Conservation (phyloP, 2,329 filamentous ascomycete genomes). For the Talaromyces rugulosus region DNA sequence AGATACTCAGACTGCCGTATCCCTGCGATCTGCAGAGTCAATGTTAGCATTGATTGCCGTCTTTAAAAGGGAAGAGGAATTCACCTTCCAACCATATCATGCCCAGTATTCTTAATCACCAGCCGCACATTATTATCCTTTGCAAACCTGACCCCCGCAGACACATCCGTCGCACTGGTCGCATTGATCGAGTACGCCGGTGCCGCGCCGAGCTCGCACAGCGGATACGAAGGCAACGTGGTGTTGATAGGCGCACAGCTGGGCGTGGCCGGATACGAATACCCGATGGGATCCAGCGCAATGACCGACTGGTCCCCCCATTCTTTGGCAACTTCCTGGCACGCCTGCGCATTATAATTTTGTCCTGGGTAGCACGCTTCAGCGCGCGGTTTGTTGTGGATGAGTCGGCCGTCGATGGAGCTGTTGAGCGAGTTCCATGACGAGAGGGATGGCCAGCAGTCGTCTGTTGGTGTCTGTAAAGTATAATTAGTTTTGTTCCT, state of each 20-base stretch:
- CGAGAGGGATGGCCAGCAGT: slow-evolving; percentile 25
- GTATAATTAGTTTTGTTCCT: neutral
- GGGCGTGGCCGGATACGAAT: neutral
- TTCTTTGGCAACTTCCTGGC: slow-evolving; percentile 4
- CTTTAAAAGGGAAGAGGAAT: neutral
- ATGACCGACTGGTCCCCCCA: slow-evolving; percentile 1
- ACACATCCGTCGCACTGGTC: neutral
- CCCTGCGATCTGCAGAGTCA: slow-evolving; percentile 1
- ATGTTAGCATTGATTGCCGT: neutral
- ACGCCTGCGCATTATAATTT: neutral
- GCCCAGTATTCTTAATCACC: slow-evolving; percentile 11
- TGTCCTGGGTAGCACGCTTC: slow-evolving; percentile 19
- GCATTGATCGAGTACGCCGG: slow-evolving; percentile 6
- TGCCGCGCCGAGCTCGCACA: slow-evolving; percentile 1
- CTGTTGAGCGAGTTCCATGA: slow-evolving; percentile 32
- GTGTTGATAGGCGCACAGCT: slow-evolving; percentile 1
- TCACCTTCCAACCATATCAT: slow-evolving; percentile 9
- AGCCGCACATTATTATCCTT: slow-evolving; percentile 10
- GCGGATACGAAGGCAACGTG: neutral
- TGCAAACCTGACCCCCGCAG: slow-evolving; percentile 8
- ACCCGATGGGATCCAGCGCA: neutral
- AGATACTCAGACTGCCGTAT: slow-evolving; percentile 6
- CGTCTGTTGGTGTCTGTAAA: slow-evolving; percentile 8
- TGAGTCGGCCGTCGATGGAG: slow-evolving; percentile 26
- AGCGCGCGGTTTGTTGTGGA: slow-evolving; percentile 22